Evolutionary conservation across 2,329 filamentous ascomycete genomes (phyloP).

Genomic region (Phialophora tarda): DNA sequence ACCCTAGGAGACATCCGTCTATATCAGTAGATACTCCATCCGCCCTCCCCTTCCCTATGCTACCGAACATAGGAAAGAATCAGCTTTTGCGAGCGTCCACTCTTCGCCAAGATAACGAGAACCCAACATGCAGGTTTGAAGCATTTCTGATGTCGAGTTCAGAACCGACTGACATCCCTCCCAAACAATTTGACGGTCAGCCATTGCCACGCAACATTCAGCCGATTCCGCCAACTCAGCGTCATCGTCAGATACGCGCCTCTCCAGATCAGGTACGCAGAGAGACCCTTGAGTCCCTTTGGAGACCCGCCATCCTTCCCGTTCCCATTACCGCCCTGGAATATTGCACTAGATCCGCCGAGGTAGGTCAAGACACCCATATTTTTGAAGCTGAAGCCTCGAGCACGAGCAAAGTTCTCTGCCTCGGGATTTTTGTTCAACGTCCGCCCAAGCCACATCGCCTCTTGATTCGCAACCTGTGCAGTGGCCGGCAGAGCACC

Average conservation of each 20-base stretch:
- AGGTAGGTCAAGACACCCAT: slow-evolving; percentile 66
- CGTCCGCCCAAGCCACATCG: slow-evolving; percentile 61
- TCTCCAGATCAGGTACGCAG: slow-evolving; percentile 53
- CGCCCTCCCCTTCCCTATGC: not conserved
- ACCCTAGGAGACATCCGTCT: not conserved
- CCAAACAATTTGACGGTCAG: slow-evolving; percentile 51
- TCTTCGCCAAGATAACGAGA: not conserved
- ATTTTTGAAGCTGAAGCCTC: slow-evolving; percentile 61
- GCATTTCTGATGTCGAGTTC: not conserved
- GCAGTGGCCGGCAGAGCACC: slow-evolving; percentile 62
- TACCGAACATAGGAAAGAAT: not conserved
- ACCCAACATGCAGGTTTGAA: not conserved
- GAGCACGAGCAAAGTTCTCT: slow-evolving; percentile 25
- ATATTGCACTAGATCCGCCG: slow-evolving; percentile 61
- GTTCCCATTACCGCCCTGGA: slow-evolving; percentile 54
- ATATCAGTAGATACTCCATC: not conserved
- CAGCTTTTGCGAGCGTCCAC: not conserved
- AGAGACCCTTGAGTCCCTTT: slow-evolving; percentile 48
- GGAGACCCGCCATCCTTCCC: slow-evolving; percentile 43
- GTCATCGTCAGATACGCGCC: slow-evolving; percentile 54
- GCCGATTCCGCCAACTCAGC: slow-evolving; percentile 54
- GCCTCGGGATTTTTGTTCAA: slow-evolving; percentile 54
- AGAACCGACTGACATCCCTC: slow-evolving; percentile 53
- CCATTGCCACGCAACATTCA: slow-evolving; percentile 51
- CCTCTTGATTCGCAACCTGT: slow-evolving; percentile 65